Base-by-base conservation (phyloP, 1,284 basidiomycete species). In the Naganishia cerealis region DNA sequence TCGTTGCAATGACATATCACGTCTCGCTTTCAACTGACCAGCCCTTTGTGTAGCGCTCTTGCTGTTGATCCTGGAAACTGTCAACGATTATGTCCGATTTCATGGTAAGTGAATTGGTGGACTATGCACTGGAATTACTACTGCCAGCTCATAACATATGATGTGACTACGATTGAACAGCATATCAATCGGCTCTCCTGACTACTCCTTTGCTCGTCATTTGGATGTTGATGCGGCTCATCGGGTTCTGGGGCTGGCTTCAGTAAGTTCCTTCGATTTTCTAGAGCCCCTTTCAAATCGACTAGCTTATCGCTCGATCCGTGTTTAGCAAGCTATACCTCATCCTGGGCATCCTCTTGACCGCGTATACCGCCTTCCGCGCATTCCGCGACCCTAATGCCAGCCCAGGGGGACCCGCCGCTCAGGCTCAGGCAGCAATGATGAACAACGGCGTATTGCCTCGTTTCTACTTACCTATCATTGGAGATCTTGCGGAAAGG, bases 11-110 rank as follows among this genome's bases (percentile, higher is more conserved):
- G 42, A 26, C 15, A 9, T 1, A 38, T n/a, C 21, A 26, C n/a
- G 16, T 18, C 43, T 9, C 18, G 26, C 6, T 18, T 8, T 50
- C 4, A 38, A 21, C n/a, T 21, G 15, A 38, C 9, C 57, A 61
- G 29, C 42, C 24, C 33, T 3, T 66, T 48, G 1, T 55, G n/a
- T 71, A 91, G 90, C 89, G 2, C 78, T 91, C 36, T 40, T 83
- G 0, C 80, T 91, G 52, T 84, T 92, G 9, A 85, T 91, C n/a
- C 72, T 88, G 24, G 90, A 92, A 78, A 91, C 88, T 10, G 85
- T 87, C 72, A 90, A 90, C 73, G 89, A 91, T 79, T 90, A 87
- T 73, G 87, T 91, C 71, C 86, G 90, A 66, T 91, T 90, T 78
- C 89, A 90, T 76, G 87, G 89, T 89, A 68, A 73, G 85, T 76